Evolutionary conservation across 257 asterid species (phyloP).

Genomic region (Lithospermum erythrorhizon): DNA sequence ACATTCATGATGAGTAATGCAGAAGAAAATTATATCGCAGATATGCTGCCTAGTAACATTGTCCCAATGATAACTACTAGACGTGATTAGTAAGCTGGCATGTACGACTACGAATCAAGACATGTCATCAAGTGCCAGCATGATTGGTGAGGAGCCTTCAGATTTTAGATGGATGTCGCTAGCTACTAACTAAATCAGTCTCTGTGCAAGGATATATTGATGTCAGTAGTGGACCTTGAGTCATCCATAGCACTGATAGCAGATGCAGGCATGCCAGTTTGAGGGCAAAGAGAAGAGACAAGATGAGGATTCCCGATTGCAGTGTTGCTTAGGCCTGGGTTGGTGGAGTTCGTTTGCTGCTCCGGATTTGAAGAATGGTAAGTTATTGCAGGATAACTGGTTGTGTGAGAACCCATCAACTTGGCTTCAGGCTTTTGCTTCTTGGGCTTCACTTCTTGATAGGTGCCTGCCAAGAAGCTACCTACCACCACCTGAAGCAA

Average conservation of each 20-base stretch:
- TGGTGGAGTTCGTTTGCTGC: slow-evolving; percentile 16
- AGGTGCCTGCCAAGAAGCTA: slow-evolving; percentile 48
- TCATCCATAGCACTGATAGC: slow-evolving; percentile 37
- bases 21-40: neutral
- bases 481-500: slow-evolving; percentile 66
- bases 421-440: slow-evolving; percentile 36
- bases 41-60: neutral
- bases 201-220: slow-evolving; percentile 57
- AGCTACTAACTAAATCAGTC: slow-evolving; percentile 10
- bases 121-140: neutral
- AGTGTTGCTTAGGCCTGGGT: slow-evolving; percentile 15
- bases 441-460: slow-evolving; percentile 43
- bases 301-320: slow-evolving; percentile 11
- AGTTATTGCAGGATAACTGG: slow-evolving; percentile 19
- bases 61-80: neutral
- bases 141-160: neutral
- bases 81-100: neutral
- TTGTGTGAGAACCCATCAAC: slow-evolving; percentile 10
- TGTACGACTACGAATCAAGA: neutral
- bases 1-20: neutral
- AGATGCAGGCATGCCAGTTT: slow-evolving; percentile 32
- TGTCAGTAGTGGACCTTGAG: slow-evolving; percentile 44
- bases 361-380: slow-evolving; percentile 24
- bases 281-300: slow-evolving; percentile 22
- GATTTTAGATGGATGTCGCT: too few relatives aligned